These are phyloP conservation scores for Eucalyptus curtisii DNA, from an alignment of 345 rosid genomes.

Conservation along the genomic window DNA sequence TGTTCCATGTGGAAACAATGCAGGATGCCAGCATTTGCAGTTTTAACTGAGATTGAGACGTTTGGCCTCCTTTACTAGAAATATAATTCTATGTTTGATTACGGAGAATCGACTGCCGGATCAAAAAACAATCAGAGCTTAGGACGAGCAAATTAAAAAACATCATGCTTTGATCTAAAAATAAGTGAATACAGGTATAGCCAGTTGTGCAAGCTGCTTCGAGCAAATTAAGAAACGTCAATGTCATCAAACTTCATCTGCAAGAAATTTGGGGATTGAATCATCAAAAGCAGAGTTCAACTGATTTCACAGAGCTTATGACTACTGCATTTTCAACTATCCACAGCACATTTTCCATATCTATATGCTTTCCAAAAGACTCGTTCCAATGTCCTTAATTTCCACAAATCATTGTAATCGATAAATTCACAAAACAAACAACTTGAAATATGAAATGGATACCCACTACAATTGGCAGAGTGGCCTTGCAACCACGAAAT, in stretches of 20 bases:
- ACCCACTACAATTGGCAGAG: background rate
- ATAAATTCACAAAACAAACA: background rate
- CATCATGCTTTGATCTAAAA: background rate
- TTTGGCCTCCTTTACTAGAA: constrained; percentile 13
- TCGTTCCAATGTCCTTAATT: background rate
- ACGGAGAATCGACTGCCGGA: accelerated
- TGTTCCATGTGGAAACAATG: too few species aligned
- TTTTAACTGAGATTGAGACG: constrained; percentile 38
- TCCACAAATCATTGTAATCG: background rate
- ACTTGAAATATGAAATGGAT: background rate
- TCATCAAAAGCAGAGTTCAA: background rate
- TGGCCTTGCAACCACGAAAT: background rate
- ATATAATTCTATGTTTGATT: background rate
- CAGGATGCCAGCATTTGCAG: background rate
- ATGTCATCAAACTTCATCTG: background rate
- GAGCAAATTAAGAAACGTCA: background rate
- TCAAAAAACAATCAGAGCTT: background rate
- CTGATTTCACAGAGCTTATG: background rate
- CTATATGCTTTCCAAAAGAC: background rate
- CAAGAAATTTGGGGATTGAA: background rate
- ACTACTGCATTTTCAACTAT: background rate
- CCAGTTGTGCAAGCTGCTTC: background rate
- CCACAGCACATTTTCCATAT: background rate
- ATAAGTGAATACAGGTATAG: background rate
- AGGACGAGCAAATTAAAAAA: background rate